phyloP scores from a whole-genome alignment of 805 yeast species.

The Wickerhamomyces xylosicus region DNA sequence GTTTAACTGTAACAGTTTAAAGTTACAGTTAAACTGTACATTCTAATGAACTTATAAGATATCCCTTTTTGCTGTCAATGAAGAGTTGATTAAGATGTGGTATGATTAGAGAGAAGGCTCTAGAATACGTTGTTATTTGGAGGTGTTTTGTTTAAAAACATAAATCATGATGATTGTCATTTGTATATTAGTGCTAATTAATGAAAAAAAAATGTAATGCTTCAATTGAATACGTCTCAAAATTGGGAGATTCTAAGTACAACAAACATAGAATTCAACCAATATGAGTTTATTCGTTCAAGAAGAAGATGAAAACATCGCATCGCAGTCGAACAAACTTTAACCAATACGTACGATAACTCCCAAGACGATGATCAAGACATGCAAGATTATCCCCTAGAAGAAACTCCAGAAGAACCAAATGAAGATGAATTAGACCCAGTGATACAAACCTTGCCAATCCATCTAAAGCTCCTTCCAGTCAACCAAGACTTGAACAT shows the following conservation, averaged over 20 bases:
- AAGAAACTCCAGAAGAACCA: slow-evolving; percentile 18
- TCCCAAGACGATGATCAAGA: background rate
- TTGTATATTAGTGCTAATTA: background rate
- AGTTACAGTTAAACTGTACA: too few species aligned
- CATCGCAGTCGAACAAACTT: background rate
- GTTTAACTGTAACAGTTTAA: too few species aligned
- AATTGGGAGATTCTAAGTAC: too few species aligned
- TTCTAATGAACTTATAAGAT: too few species aligned
- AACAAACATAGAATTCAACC: background rate
- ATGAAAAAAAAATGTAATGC: too few species aligned
- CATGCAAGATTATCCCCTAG: slow-evolving; percentile 4
- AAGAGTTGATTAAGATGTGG: slow-evolving; percentile 97
- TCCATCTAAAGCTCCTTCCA: slow-evolving; percentile 29
- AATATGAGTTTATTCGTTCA: background rate
- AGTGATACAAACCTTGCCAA: slow-evolving; percentile 49
- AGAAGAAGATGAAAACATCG: background rate
- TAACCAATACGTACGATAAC: background rate
- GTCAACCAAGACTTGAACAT: slow-evolving; percentile 26
- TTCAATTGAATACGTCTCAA: too few species aligned
- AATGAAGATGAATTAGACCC: slow-evolving; percentile 31
- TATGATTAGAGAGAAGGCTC: slow-evolving; percentile 68
- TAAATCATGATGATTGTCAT: too few species aligned
- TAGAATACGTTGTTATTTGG: too few species aligned
- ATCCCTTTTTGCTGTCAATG: slow-evolving; percentile 98
- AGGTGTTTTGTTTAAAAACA: too few species aligned